phyloP scores from a whole-genome alignment of 768 basidiomycete species.

The Auriculariales sp. region DNA sequence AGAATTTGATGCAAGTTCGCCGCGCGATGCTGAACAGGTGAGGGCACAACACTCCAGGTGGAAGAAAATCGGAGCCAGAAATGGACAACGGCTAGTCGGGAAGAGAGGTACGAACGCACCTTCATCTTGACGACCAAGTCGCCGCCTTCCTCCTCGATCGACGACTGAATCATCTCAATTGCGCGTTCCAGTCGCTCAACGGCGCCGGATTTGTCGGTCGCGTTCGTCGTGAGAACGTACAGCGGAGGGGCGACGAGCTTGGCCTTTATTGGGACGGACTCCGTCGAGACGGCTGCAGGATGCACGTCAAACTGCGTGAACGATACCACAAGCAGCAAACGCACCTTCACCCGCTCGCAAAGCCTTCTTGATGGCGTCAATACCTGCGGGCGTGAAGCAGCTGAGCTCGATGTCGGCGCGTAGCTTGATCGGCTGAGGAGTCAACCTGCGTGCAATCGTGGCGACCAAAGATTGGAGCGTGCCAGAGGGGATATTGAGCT shows the following conservation, averaged over 20 bases:
- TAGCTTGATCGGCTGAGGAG: constrained; percentile 96
- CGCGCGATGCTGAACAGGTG: background rate
- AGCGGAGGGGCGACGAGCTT: constrained; percentile 92
- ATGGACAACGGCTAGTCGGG: no score
- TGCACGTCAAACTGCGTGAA: background rate
- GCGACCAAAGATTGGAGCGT: constrained; percentile 50
- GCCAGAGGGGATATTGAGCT: constrained; percentile 40
- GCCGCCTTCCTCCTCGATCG: constrained; percentile 77
- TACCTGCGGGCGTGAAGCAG: constrained; percentile 89
- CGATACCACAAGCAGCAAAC: background rate
- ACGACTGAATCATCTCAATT: constrained; percentile 75
- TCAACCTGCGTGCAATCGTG: constrained; percentile 88
- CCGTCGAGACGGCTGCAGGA: constrained; percentile 40
- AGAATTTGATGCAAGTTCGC: no score
- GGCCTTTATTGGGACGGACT: constrained; percentile 91
- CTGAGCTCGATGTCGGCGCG: constrained; percentile 96
- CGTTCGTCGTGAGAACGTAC: constrained; percentile 90
- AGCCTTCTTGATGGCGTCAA: constrained; percentile 92
- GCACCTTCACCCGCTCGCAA: constrained; percentile 73
- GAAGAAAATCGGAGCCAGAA: no score
- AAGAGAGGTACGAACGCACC: constrained; percentile 36
- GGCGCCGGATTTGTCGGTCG: constrained; percentile 91
- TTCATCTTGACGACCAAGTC: constrained; percentile 92
- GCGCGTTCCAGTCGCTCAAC: constrained; percentile 89
- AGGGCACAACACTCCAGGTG: no score